These are phyloP conservation scores for Amaranthus tricolor DNA, from an alignment of 179 eudicot species.

Conservation along the genomic window DNA sequence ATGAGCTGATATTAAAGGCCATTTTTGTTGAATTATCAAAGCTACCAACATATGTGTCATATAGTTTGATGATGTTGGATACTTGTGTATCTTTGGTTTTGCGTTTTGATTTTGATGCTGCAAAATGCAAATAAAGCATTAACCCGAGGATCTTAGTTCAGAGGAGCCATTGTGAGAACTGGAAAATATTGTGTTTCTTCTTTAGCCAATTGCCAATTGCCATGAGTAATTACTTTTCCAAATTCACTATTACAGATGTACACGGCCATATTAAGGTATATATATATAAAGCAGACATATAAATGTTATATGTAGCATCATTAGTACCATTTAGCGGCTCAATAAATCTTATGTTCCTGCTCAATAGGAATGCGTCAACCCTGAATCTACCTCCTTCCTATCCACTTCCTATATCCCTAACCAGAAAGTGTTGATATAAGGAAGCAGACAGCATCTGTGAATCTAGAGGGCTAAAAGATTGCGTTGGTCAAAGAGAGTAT, in stretches of 20 bases:
- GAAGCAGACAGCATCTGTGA: background rate
- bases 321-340: background rate
- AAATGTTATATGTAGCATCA: background rate
- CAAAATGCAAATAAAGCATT: background rate
- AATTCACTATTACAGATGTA: background rate
- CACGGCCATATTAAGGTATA: background rate
- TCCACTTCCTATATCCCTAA: background rate
- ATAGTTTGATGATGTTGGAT: slow-evolving; percentile 17
- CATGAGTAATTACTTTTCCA: background rate
- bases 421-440: background rate
- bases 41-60: slow-evolving; percentile 11
- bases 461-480: background rate
- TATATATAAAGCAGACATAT: background rate
- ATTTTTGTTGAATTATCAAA: slow-evolving; percentile 19
- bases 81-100: slow-evolving; percentile 7
- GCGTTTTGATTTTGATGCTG: background rate
- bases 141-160: background rate
- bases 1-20: slow-evolving; percentile 22
- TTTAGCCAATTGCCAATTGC: slow-evolving; percentile 1
- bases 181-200: slow-evolving; percentile 1
- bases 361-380: background rate
- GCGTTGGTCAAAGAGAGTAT: background rate
- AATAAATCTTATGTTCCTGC: background rate
- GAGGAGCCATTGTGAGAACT: background rate
- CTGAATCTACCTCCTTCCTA: background rate